phyloP scores from a whole-genome alignment of 306 rosid genomes.

The Rosa chinensis region DNA sequence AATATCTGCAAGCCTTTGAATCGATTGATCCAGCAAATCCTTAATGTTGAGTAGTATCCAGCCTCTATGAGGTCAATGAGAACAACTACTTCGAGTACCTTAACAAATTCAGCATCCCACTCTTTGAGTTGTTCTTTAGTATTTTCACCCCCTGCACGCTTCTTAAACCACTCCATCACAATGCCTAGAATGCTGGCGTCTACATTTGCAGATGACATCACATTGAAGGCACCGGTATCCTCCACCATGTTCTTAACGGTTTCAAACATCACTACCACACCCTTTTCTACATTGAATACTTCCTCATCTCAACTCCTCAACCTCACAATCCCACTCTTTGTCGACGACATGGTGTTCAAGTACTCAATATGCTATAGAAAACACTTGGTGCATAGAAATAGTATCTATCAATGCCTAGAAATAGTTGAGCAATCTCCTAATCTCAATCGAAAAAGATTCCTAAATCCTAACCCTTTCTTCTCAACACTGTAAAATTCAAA shows the following conservation, averaged over 20 bases:
- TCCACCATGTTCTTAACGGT: background rate
- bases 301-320: background rate
- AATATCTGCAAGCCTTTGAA: background rate
- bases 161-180: background rate
- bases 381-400: too few species aligned
- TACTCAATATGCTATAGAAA: background rate
- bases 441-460: background rate
- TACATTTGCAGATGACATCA: background rate
- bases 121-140: background rate
- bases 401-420: background rate
- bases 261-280: background rate
- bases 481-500: background rate
- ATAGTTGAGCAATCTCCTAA: background rate
- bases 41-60: background rate
- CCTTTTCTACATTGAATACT: background rate
- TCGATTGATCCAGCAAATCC: background rate
- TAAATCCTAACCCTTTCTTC: background rate
- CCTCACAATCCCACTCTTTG: background rate
- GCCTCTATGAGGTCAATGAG: background rate
- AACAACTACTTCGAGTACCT: background rate
- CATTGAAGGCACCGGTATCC: background rate
- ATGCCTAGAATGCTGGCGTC: background rate
- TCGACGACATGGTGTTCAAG: background rate
- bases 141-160: background rate
- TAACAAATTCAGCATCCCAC: constrained; percentile 3